Base-by-base conservation (phyloP, 1,284 basidiomycete genomes). In the Omphalotus olearius region DNA sequence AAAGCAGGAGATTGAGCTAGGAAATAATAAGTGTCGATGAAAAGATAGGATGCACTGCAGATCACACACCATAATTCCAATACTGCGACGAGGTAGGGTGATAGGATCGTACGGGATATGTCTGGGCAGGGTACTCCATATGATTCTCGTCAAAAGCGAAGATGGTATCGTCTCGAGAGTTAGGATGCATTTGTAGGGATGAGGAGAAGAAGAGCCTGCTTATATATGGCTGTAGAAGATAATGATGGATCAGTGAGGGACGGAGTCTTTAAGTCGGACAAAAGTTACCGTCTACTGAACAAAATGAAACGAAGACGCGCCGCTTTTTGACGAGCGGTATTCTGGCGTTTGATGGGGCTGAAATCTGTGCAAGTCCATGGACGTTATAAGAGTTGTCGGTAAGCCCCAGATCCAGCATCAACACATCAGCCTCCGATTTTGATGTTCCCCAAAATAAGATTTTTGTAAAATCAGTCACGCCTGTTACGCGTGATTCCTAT, bases 21-120 rank as follows among this genome's bases (percentile, higher is more conserved):
- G n/a, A n/a, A n/a, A n/a, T n/a, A n/a, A 13, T 16, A n/a, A 18
- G 37, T 17, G 35, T 26, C 9, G 13, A 23, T 6, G 17, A 23
- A 18, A 20, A 26, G 6, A 23, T 23, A 11, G 9, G 4, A 37
- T 11, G 4, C 26, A 4, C 26, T 28, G 26, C n/a, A n/a, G 26
- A 23, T 11, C 10, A 50, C 52, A 16, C 42, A 54, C 52, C 28
- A 36, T 54, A 50, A 35, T 35, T 54, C 52, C 52, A 54, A 17
- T 45, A 49, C 16, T 50, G 47, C 16, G 52, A 50, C n/a, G 51
- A 43, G 11, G 41, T 18, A 25, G 43, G 33, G 30, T 41, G 33
- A 33, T 49, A 37, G n/a, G 26, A 38, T 37, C 42, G 18, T 36
- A 6, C 35, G 14, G 47, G 26, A 40, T 53, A 53, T 14, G 25